Conservation (phyloP, 2,329 filamentous ascomycete genomes). For the Colletotrichum sp. region DNA sequence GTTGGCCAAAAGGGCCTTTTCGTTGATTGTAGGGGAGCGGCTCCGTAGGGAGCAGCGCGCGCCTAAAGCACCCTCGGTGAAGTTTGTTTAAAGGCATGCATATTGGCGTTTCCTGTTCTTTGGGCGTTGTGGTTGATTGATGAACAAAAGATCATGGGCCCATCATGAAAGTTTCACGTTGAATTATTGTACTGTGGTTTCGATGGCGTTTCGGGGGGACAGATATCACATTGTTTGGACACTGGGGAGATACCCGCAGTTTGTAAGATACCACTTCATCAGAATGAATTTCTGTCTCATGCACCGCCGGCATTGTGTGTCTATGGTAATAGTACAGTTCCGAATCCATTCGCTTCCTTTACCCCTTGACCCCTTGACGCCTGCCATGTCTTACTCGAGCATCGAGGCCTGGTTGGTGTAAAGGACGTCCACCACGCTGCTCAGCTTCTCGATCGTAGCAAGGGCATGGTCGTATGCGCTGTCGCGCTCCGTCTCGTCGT, state of each 20-base stretch:
- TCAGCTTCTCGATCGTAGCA: conserved; percentile 94
- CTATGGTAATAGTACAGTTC: conserved; percentile 29
- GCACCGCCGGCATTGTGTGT: conserved; percentile 20
- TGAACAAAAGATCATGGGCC: conserved; percentile 23
- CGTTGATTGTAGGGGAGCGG: conserved; percentile 56
- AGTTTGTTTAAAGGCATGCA: conserved; percentile 1
- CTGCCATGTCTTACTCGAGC: conserved; percentile 71
- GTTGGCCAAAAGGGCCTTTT: conserved; percentile 59
- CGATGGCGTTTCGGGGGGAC: not conserved
- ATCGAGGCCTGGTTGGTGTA: conserved; percentile 97
- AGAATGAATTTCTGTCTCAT: conserved; percentile 22
- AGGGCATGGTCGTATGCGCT: conserved; percentile 93
- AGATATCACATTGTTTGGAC: not conserved
- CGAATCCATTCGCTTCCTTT: conserved; percentile 14
- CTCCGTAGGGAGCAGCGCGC: conserved; percentile 29
- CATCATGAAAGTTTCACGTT: not conserved
- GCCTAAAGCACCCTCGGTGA: not conserved
- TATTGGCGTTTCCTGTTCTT: not conserved
- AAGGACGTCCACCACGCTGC: conserved; percentile 94
- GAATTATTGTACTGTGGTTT: not conserved
- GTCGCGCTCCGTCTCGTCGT: conserved; percentile 92
- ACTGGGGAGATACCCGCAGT: conserved; percentile 1
- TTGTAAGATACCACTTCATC: conserved; percentile 22
- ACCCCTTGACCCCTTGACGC: conserved; percentile 6
- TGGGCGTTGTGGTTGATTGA: conserved; percentile 19